Evolutionary conservation across 225 moss, liverwort and hornwort genomes (phyloP).

Genomic region (Polytrichum commune): DNA sequence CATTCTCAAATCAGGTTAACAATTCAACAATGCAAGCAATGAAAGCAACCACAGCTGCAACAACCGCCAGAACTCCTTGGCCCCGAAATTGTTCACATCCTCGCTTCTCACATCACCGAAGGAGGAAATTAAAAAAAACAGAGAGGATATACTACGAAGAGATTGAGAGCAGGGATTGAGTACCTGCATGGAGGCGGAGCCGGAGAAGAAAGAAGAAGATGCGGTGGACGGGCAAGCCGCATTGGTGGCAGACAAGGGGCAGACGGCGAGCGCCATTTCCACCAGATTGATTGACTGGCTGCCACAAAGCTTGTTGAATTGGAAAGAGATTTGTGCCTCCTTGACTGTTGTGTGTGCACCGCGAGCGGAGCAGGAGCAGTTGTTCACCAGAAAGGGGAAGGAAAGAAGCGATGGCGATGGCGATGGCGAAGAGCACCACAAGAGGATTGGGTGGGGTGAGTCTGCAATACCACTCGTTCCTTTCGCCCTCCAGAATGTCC

Average conservation of each 20-base stretch:
- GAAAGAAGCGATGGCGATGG: no score
- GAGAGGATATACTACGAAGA: background rate
- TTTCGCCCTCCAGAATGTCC: no score
- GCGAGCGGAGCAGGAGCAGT: no score
- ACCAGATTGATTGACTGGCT: background rate
- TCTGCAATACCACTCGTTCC: no score
- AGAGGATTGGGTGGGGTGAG: no score
- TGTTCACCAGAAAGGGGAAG: no score
- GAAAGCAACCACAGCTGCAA: background rate
- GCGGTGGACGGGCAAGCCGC: constrained; percentile 14
- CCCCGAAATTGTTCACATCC: background rate
- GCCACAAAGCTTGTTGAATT: no score
- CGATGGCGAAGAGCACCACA: no score
- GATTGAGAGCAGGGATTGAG: background rate
- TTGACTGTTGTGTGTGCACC: background rate
- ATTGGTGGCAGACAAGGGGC: constrained; percentile 17
- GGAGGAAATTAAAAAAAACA: background rate
- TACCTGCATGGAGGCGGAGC: constrained; percentile 32
- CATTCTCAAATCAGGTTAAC: background rate
- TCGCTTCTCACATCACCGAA: background rate
- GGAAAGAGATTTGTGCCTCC: no score
- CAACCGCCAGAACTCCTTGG: background rate
- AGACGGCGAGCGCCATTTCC: constrained; percentile 39
- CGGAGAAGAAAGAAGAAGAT: constrained; percentile 33
- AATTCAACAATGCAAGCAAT: background rate